These are phyloP conservation scores for Eucalyptus urophylla DNA, from an alignment of 345 rosid species.

Conservation along the genomic window DNA sequence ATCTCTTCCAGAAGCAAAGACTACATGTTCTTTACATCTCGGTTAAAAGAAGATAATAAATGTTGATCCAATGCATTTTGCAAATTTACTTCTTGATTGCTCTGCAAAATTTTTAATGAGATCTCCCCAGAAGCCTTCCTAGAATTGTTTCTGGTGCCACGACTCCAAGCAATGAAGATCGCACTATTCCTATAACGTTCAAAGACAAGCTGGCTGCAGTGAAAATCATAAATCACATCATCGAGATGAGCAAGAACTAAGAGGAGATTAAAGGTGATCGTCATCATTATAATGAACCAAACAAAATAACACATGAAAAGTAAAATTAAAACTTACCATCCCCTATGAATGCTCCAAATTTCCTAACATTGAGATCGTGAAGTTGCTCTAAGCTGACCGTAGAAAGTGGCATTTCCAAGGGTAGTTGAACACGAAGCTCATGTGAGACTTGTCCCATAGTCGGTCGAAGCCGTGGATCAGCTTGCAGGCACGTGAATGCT, in stretches of 20 bases:
- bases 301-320: not conserved
- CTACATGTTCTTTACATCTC: not conserved
- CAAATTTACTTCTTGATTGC: not conserved
- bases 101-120: not conserved
- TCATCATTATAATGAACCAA: not conserved
- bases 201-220: not conserved
- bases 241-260: not conserved
- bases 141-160: not conserved
- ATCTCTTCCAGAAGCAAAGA: not conserved
- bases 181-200: not conserved
- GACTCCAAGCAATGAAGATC: not conserved
- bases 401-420: no score
- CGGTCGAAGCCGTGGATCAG: no score
- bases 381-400: no score
- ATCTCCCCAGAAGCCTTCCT: not conserved
- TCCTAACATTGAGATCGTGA: no score
- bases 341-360: no score
- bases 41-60: not conserved
- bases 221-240: not conserved
- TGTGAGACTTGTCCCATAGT: no score
- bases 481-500: no score
- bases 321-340: not conserved
- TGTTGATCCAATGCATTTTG: not conserved
- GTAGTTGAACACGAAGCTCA: no score
- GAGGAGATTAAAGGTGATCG: not conserved